phyloP scores from a whole-genome alignment of 352 stramenopile species.

The Pythium periplocum region DNA sequence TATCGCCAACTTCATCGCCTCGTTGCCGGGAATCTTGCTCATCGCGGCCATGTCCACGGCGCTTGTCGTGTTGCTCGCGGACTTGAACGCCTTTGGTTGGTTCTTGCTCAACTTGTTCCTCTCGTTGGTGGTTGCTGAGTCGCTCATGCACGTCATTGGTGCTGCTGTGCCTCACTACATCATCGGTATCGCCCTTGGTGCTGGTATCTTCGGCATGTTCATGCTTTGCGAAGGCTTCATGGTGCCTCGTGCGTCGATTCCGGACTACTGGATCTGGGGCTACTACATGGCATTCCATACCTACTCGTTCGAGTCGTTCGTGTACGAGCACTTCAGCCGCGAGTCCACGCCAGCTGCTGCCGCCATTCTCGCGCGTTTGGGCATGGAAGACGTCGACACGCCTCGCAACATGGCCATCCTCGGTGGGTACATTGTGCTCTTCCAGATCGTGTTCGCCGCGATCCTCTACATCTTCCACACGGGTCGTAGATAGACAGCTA shows the following conservation, averaged over 20 bases:
- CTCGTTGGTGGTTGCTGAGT: slow-evolving; percentile 41
- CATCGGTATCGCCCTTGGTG: slow-evolving; percentile 46
- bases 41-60: slow-evolving; percentile 30
- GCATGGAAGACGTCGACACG: slow-evolving; percentile 23
- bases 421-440: slow-evolving; percentile 11
- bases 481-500: slow-evolving; percentile 25
- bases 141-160: slow-evolving; percentile 39
- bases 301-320: slow-evolving; percentile 48
- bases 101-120: slow-evolving; percentile 46
- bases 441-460: slow-evolving; percentile 33
- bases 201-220: slow-evolving; percentile 47
- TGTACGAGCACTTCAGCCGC: slow-evolving; percentile 41
- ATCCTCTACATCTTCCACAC: slow-evolving; percentile 64
- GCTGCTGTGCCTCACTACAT: slow-evolving; percentile 49
- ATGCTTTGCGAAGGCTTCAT: slow-evolving; percentile 54
- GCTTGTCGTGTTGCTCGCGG: slow-evolving; percentile 28
- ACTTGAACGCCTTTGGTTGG: slow-evolving; percentile 26
- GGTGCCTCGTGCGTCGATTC: slow-evolving; percentile 29
- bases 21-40: slow-evolving; percentile 40
- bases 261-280: slow-evolving; percentile 38
- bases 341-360: slow-evolving; percentile 1
- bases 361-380: slow-evolving; percentile 20
- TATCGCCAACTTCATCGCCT: slow-evolving; percentile 40
- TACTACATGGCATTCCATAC: slow-evolving; percentile 61
- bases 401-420: slow-evolving; percentile 26